Percentiles rank a stretch among this genome's conserved stretches.
Conservation (phyloP, 73 alveolate genomes). For the Paramecium sonneborni region DNA sequence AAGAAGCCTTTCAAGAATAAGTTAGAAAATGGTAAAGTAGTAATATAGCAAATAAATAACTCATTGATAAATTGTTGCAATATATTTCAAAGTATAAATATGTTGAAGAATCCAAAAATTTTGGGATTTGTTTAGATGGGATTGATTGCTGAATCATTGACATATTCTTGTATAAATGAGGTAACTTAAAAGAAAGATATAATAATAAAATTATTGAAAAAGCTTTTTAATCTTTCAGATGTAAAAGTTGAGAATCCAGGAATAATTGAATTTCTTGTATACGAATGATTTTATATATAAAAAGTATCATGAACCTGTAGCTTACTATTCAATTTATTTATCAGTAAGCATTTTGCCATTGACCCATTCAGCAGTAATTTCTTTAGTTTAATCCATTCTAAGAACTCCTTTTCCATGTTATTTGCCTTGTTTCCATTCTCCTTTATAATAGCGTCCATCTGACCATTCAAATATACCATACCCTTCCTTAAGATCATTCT, state of each 20-base stretch:
- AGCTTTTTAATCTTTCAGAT: background rate
- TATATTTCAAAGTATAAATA: background rate
- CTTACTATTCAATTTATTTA: background rate
- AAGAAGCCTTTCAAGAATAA: background rate
- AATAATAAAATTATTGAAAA: background rate
- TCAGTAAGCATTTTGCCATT: slow-evolving; percentile 54
- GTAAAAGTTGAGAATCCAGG: background rate
- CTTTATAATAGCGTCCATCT: slow-evolving; percentile 56
- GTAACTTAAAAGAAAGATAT: background rate
- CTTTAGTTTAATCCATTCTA: background rate
- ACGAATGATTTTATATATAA: background rate
- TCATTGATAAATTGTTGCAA: background rate
- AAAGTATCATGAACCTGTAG: slow-evolving; percentile 38
- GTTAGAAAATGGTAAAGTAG: background rate
- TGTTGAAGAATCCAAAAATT: background rate
- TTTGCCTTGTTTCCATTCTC: slow-evolving; percentile 57
- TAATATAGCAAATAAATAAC: background rate
- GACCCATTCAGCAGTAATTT: slow-evolving; percentile 38
- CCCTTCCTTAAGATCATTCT: slow-evolving; percentile 64
- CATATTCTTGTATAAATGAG: background rate
- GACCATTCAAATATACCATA: slow-evolving; percentile 67
- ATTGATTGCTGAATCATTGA: background rate
- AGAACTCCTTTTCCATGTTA: slow-evolving; percentile 50
- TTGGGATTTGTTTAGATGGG: background rate
- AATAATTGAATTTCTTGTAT: background rate